Evolutionary conservation across 1,139 yeast genomes (phyloP).

Genomic region (Nakaseomyces uthaithaninus): DNA sequence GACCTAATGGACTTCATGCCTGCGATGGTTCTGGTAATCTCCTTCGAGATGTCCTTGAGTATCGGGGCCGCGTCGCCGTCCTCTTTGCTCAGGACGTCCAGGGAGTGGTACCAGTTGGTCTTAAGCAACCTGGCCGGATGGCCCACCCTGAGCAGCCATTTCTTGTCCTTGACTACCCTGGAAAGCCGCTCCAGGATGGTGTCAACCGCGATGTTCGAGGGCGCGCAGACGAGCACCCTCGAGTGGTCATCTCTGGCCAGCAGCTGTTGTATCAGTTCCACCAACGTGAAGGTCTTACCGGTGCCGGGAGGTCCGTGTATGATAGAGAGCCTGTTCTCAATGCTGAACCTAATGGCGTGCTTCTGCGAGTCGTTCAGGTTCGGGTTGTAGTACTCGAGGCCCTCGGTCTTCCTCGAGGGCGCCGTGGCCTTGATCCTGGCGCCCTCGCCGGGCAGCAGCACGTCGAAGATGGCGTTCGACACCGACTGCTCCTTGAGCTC

Average conservation of each 20-base stretch:
- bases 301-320: conserved; percentile 80
- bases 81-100: conserved; percentile 59
- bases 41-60: conserved; percentile 58
- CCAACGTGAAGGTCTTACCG: conserved; percentile 75
- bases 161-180: conserved; percentile 41
- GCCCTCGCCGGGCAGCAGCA: conserved; percentile 11
- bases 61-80: conserved; percentile 55
- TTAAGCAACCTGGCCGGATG: conserved; percentile 83
- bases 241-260: conserved; percentile 43
- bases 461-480: conserved; percentile 22
- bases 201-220: conserved; percentile 92
- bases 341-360: conserved; percentile 47
- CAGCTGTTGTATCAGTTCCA: conserved; percentile 77
- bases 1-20: conserved; percentile 58
- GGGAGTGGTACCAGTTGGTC: conserved; percentile 57
- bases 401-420: background rate
- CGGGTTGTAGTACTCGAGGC: conserved; percentile 39
- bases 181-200: conserved; percentile 76
- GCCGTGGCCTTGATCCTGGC: background rate
- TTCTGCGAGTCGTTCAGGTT: conserved; percentile 67
- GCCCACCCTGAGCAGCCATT: conserved; percentile 65
- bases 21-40: conserved; percentile 53
- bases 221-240: conserved; percentile 83
- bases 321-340: conserved; percentile 44
- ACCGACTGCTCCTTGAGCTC: conserved; percentile 38